These are phyloP conservation scores for Ogataea sp. DNA, from an alignment of 805 yeast species.

Conservation along the genomic window DNA sequence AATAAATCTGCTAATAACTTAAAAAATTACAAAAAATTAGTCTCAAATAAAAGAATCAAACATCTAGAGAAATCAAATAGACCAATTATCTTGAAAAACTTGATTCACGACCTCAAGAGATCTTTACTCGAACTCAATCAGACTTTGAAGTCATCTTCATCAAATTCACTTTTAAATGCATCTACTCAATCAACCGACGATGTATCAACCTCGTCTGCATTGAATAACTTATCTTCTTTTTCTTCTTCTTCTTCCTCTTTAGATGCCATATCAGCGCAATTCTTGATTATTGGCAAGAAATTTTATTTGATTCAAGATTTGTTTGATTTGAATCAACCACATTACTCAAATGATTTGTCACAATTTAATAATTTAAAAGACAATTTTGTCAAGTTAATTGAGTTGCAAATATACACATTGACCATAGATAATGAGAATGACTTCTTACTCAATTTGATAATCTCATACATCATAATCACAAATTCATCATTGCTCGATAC, in stretches of 20 bases:
- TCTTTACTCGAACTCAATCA: conserved; percentile 8
- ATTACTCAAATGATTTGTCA: not conserved
- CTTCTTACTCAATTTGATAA: conserved; percentile 14
- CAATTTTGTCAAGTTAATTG: conserved; percentile 11
- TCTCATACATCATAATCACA: conserved; percentile 16
- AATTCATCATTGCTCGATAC: conserved; percentile 12
- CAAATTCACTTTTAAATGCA: too few species aligned
- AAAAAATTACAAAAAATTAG: conserved; percentile 11
- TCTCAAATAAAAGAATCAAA: conserved; percentile 1
- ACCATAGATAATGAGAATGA: conserved; percentile 23
- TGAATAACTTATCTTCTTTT: conserved; percentile 3
- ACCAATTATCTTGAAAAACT: conserved; percentile 13
- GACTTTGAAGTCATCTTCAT: too few species aligned
- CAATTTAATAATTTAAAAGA: conserved; percentile 13
- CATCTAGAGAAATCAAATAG: conserved; percentile 10
- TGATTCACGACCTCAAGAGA: conserved; percentile 19
- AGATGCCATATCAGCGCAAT: conserved; percentile 10
- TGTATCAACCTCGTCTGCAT: conserved; percentile 1
- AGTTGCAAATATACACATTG: conserved; percentile 11
- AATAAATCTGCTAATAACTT: conserved; percentile 1
- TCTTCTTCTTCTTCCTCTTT: conserved; percentile 4
- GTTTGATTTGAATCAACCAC: conserved; percentile 7
- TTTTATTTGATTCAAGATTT: conserved; percentile 15
- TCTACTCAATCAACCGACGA: too few species aligned
- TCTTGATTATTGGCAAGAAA: conserved; percentile 17